Evolutionary conservation across 2,329 filamentous ascomycete genomes (phyloP).

Genomic region (Cyphellophora attinorum): DNA sequence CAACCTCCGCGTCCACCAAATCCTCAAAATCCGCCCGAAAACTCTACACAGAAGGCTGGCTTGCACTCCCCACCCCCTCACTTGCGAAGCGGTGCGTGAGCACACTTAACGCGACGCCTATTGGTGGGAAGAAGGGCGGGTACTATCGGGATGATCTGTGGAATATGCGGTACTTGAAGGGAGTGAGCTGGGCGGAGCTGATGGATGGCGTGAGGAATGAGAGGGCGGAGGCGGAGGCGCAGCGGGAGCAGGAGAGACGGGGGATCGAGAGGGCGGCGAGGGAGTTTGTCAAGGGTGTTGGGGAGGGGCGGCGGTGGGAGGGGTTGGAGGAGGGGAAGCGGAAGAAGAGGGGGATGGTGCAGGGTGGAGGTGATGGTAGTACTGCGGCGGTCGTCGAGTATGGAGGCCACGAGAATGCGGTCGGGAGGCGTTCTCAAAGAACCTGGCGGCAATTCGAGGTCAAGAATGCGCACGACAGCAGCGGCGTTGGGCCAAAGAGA

Average conservation of each 20-base stretch:
- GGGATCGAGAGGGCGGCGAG: conserved; percentile 34
- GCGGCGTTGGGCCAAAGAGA: no score
- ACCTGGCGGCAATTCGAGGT: conserved; percentile 36
- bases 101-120: conserved; percentile 32
- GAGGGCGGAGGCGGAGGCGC: conserved; percentile 30
- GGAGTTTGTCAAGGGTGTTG: conserved; percentile 31
- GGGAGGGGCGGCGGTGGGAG: conserved; percentile 22
- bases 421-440: conserved; percentile 15
- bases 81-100: conserved; percentile 35
- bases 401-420: conserved; percentile 12
- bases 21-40: conserved; percentile 17
- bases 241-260: conserved; percentile 31
- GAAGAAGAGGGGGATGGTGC: conserved; percentile 24
- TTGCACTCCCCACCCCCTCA: conserved; percentile 36
- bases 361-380: conserved; percentile 10
- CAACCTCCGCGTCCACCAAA: conserved; percentile 25
- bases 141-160: conserved; percentile 38
- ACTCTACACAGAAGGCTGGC: conserved; percentile 36
- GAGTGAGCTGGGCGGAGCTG: conserved; percentile 34
- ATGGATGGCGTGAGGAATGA: conserved; percentile 36
- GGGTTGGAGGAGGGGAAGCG: conserved; percentile 27
- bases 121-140: conserved; percentile 34
- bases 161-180: conserved; percentile 36
- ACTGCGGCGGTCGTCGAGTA: conserved; percentile 9
- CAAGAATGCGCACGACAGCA: no score